Base-by-base conservation (phyloP, 805 yeast genomes). In the Danielia reshetovae region DNA sequence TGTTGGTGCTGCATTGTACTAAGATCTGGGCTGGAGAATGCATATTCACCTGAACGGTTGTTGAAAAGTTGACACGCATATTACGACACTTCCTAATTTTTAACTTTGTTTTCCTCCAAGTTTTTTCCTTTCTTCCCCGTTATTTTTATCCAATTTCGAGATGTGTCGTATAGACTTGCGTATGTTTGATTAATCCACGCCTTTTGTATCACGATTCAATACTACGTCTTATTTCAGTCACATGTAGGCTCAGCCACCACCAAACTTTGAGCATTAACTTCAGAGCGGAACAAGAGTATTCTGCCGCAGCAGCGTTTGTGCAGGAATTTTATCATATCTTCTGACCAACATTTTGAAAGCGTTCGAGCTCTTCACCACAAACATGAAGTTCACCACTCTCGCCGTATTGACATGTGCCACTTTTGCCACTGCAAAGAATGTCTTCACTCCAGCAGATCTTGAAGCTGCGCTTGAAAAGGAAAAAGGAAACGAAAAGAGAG, bases 1-100 rank as follows among this genome's bases (percentile, higher is more conserved):
- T 36, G 42, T 62, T 34, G 70, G 70, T 49, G 55, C 63, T 29
- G 60, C 62, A 43, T 53, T 66, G 43, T 57, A 49, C 54, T 55
- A 46, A 42, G 34, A n/a, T n/a, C n/a, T n/a, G n/a, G n/a, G n/a
- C 33, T 18, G 33, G 12, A 2, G 14, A 15, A 16, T 6, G 19
- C 18, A 18, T 19, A 18, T 22, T 23, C 24, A 19, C 32, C 29
- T 15, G 28, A 27, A 18, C 8, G 15, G 16, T 5, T 5, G 15
- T 8, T 18, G 21, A 29, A 22, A 23, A 29, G 27, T 23, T 29
- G 27, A 29, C 28, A 12, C 18, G 10, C 14, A 24, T 24, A 25
- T 13, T 15, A 32, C 29, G 30, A 29, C 30, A 30, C 24, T 30
- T 18, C 21, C 27, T 26, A 16, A 28, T 31, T 25, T 28, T 24